Evolutionary conservation across 129 eudicot species (phyloP).

Genomic region (Flaveria robusta): DNA sequence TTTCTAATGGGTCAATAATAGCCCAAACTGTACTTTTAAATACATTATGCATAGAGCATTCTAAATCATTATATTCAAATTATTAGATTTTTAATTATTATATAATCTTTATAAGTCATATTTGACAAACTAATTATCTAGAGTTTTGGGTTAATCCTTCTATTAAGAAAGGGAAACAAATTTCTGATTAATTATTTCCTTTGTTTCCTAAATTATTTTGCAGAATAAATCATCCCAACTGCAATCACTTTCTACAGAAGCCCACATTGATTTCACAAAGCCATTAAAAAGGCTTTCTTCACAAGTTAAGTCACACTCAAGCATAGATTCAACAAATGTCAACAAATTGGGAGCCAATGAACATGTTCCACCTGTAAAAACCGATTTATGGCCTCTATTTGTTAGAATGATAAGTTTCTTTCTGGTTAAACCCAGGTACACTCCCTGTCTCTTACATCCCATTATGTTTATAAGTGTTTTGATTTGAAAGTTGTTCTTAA

Average conservation of each 20-base stretch:
- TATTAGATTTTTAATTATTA: not conserved
- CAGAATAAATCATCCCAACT: conserved; percentile 77
- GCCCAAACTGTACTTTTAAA: not conserved
- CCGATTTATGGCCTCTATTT: conserved; percentile 73
- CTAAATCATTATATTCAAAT: not conserved
- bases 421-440: conserved; percentile 64
- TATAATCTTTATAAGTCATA: too few relatives aligned
- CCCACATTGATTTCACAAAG: conserved; percentile 57
- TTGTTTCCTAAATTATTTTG: conserved; percentile 34
- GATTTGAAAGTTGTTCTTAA: not conserved
- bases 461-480: not conserved
- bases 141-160: not conserved
- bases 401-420: conserved; percentile 84
- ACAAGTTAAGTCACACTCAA: conserved; percentile 36
- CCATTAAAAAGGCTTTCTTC: conserved; percentile 58
- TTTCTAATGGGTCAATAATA: not conserved
- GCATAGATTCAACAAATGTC: conserved; percentile 39
- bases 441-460: conserved; percentile 6
- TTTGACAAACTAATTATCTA: too few relatives aligned
- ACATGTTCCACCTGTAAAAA: conserved; percentile 27
- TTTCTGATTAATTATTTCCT: not conserved
- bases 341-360: conserved; percentile 41
- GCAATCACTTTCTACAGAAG: conserved; percentile 53
- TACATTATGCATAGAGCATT: not conserved
- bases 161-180: not conserved